These are phyloP conservation scores for Scedosporium minutisporum DNA, from an alignment of 2,329 filamentous ascomycete genomes.

Conservation along the genomic window DNA sequence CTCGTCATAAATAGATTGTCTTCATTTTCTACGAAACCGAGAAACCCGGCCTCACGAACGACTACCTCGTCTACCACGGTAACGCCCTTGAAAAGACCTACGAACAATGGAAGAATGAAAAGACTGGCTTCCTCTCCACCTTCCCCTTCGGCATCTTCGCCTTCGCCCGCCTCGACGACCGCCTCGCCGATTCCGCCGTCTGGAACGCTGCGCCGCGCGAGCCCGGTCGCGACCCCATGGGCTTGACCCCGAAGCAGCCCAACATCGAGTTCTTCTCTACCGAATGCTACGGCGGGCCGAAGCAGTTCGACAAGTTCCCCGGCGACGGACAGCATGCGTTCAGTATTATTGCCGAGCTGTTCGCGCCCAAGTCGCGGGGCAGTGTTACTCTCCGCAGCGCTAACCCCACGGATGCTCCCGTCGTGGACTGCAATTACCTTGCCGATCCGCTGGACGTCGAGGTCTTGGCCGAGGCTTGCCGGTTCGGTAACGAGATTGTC, in stretches of 20 bases:
- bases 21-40: too few species aligned
- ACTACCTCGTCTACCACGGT: too few species aligned
- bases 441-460: conserved; percentile 47
- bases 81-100: conserved; percentile 25
- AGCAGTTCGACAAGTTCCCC: conserved; percentile 45
- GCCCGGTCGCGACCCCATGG: conserved; percentile 53
- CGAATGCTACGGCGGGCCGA: conserved; percentile 51
- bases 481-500: conserved; percentile 50
- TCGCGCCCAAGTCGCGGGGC: too few species aligned
- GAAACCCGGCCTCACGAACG: too few species aligned
- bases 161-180: conserved; percentile 51
- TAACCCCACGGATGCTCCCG: too few species aligned
- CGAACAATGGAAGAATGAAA: conserved; percentile 46
- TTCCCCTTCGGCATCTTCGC: conserved; percentile 56
- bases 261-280: conserved; percentile 55
- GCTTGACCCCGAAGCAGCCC: conserved; percentile 43
- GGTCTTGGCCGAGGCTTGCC: conserved; percentile 48
- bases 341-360: too few species aligned
- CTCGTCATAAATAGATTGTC: too few species aligned
- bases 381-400: too few species aligned
- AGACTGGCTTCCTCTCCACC: conserved; percentile 46
- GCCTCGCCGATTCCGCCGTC: conserved; percentile 41
- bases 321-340: conserved; percentile 37
- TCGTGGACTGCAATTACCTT: conserved; percentile 28
- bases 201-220: conserved; percentile 41